Base-by-base conservation (phyloP, 2,329 filamentous ascomycete genomes). In the Talaromyces rugulosus region DNA sequence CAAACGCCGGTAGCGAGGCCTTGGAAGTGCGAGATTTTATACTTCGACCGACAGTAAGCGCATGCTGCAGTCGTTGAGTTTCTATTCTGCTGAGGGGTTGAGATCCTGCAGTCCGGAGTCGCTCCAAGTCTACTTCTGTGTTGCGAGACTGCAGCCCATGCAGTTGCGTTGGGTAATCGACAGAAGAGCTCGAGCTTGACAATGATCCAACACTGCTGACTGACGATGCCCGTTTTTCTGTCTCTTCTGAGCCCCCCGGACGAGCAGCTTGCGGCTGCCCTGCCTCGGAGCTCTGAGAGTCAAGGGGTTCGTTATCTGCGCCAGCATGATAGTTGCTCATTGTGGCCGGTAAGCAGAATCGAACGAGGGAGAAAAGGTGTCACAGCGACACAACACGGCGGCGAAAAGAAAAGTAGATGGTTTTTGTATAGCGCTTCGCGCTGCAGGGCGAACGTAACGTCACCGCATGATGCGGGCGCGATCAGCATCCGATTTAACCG, bases 1-100 rank as follows among this genome's bases (percentile, higher is more conserved):
- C 85, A 63, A 78, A 78, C 30, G 72, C 68, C 0, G 76, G 75
- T 44, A 78, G 64, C 31, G 75, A 72, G 58, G 66, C 73, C 53
- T 64, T 71, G 12, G 69, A 64, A 14, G 65, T 58, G 30, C 68
- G 67, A 1, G 71, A 66, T 40, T 70, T 71, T 27, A 71, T 55
- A 44, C 66, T 66, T 1, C 71, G 73, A 34, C 76, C 77, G 31
- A 79, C 76, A 9, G 77, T 79, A 12, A 42, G 33, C 69, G 76
- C 69, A 81, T 84, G 59, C 40, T 73, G 71, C 5, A 71, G 66
- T 2, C 71, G 69, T 34, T 73, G 71, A 1, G 71, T 73, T 63
- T 73, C 68, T 33, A 71, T 73, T 31, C 71, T 65, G 56, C 70
- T 72, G 28, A 73, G 61, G 1, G 67, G 68, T 30, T 70, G 66